Evolutionary conservation across 2,329 filamentous ascomycete genomes (phyloP), one percentile per base, ranked within the genome.

Genomic region (Penicillium concentricum): DNA sequence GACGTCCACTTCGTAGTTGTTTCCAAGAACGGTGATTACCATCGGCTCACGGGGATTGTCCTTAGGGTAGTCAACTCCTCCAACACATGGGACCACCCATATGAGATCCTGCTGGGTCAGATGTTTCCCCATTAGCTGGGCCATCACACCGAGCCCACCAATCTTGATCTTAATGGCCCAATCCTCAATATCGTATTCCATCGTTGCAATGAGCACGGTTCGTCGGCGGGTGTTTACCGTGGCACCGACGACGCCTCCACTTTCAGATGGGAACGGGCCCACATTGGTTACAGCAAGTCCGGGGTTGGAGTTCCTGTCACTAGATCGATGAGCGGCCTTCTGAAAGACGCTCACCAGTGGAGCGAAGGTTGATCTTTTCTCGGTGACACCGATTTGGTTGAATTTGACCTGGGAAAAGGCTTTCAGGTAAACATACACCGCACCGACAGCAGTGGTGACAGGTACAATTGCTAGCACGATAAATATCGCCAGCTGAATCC

Each of bases 161-260:
- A 89, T 89, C 73, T 89, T 89, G 73, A 89, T 85, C 73, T 87
- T 88, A 74, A 88, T 86, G 7, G 73, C 79, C 84, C 86, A 88
- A 66, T 89, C 86, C 58, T 86, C 84, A 60, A 89, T 89, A 61
- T 88, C 85, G 71, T 89, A 89, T 69, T 89, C 86, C 84, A 88
- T 87, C 12, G 86, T 88, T 16, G 85, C 86, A 51, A 89, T 87
- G 30, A 89, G 77, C 4, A 87, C 82, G 37, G 81, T 87, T 13
- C 83, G 77, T 39, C 78, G 61, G 66, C 69, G 24, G 72, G 43
- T 56, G 5, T 28, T 64, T 20, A 75, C 69, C 6, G 60, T 58
- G 35, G 61, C 67, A 34, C 52, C 57, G 28, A 61, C 67, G 26
- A 74, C 62, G 0, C 67, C 70, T 32, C 70, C 64, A 10, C 64